phyloP scores from a whole-genome alignment of 2,329 filamentous ascomycete genomes.

The Pseudopithomyces maydicus region DNA sequence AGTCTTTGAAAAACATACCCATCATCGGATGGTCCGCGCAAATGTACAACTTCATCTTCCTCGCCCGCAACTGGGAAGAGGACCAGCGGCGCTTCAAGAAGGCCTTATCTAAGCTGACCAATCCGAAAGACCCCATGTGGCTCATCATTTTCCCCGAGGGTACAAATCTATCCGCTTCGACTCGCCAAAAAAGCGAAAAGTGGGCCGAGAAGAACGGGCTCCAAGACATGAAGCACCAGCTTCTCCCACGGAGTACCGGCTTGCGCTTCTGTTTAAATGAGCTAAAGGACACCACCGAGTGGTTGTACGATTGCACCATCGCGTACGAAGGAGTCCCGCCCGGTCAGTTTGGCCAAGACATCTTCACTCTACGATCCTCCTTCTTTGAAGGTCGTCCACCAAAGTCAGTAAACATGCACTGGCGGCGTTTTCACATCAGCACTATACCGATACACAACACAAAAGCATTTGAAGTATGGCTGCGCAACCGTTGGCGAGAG shows the following conservation, averaged over 20 bases:
- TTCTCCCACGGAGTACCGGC: conserved; percentile 81
- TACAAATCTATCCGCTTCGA: conserved; percentile 77
- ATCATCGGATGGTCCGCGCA: conserved; percentile 80
- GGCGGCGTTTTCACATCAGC: conserved; percentile 80
- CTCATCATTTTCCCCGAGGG: conserved; percentile 86
- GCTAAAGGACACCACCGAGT: conserved; percentile 74
- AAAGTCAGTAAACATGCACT: conserved; percentile 96
- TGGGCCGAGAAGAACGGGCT: conserved; percentile 80
- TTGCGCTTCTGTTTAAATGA: conserved; percentile 80
- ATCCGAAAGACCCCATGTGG: conserved; percentile 82
- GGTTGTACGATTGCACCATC: conserved; percentile 91
- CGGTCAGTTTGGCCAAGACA: conserved; percentile 81
- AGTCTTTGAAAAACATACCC: conserved; percentile 81
- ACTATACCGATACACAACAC: conserved; percentile 80
- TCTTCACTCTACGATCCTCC: conserved; percentile 84
- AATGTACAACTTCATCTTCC: conserved; percentile 89
- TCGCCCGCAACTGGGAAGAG: conserved; percentile 85
- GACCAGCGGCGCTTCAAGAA: conserved; percentile 78
- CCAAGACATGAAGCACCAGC: conserved; percentile 72
- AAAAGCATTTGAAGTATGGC: conserved; percentile 80
- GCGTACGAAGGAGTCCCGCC: conserved; percentile 87
- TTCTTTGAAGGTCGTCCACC: conserved; percentile 88
- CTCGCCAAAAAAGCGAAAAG: conserved; percentile 69
- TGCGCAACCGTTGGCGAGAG: conserved; percentile 85
- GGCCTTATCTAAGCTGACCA: conserved; percentile 72